Evolutionary conservation across 345 rosid genomes (phyloP).

Genomic region (Corymbia maculata): DNA sequence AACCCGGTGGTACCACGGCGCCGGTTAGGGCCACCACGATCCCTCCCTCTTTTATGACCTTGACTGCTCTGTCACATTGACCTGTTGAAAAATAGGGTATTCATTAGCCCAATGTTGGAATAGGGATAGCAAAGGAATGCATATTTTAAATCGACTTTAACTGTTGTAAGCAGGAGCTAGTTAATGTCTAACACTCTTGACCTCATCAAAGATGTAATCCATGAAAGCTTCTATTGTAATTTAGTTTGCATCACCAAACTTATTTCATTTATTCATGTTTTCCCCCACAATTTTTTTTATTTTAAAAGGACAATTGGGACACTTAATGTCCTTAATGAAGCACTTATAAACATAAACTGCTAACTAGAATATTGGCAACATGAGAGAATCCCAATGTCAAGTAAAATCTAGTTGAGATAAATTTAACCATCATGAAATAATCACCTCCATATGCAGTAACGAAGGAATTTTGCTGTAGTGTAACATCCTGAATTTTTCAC

Average conservation of each 20-base stretch:
- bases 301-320: neutral
- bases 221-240: neutral
- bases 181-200: neutral
- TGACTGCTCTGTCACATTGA: slow-evolving; percentile 87
- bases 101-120: neutral
- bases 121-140: neutral
- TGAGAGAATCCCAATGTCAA: neutral
- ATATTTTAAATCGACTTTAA: neutral
- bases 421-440: neutral
- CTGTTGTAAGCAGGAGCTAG: neutral
- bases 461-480: neutral
- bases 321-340: neutral
- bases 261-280: neutral
- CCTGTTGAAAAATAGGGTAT: slow-evolving; percentile 22
- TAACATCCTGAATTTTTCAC: neutral
- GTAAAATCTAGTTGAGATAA: neutral
- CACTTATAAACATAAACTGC: neutral
- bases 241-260: neutral
- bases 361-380: neutral
- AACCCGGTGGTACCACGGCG: slow-evolving; percentile 85
- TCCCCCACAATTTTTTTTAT: neutral
- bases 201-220: neutral
- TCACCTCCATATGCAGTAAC: neutral
- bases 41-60: slow-evolving; percentile 85
- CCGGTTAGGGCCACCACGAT: slow-evolving; percentile 87